Conservation (phyloP, 768 basidiomycete genomes). For the Mycena alexandri region DNA sequence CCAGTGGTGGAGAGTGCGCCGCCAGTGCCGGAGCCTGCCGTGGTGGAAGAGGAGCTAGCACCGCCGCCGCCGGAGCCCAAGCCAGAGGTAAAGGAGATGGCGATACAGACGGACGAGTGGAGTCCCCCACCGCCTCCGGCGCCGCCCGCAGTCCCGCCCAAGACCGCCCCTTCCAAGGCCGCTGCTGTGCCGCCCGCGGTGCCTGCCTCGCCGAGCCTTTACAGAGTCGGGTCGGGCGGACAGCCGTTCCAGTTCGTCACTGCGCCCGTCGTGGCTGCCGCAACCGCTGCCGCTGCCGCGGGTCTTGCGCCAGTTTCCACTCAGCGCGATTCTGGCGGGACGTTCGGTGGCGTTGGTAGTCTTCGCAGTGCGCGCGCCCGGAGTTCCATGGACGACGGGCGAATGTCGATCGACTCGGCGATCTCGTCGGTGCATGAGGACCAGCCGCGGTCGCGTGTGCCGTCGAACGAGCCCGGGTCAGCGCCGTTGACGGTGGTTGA, state of each 20-base stretch:
- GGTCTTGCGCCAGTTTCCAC: constrained; percentile 47
- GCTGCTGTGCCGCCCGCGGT: constrained; percentile 47
- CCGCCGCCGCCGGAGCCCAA: constrained; percentile 57
- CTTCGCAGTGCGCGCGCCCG: constrained; percentile 53
- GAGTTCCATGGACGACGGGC: constrained; percentile 68
- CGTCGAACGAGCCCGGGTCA: constrained; percentile 55
- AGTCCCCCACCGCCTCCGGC: constrained; percentile 56
- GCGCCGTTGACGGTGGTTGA: constrained; percentile 67
- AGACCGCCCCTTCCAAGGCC: constrained; percentile 39
- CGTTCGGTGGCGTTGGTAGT: constrained; percentile 50
- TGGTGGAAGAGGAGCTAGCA: constrained; percentile 39
- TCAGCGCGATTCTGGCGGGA: constrained; percentile 66
- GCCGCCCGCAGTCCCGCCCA: constrained; percentile 48
- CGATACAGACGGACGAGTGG: constrained; percentile 86
- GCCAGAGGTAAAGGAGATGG: constrained; percentile 79
- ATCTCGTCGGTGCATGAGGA: constrained; percentile 65
- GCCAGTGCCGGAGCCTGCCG: constrained; percentile 30
- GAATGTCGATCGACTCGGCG: constrained; percentile 80
- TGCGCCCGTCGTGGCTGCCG: constrained; percentile 37
- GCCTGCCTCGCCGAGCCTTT: constrained; percentile 44
- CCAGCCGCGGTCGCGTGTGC: constrained; percentile 70
- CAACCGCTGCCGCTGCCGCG: constrained; percentile 39
- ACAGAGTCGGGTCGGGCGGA: constrained; percentile 37
- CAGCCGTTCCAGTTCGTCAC: constrained; percentile 41
- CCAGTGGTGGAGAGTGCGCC: constrained; percentile 26